Conservation (phyloP, 2,329 filamentous ascomycete species). For the Alternaria arbusti region DNA sequence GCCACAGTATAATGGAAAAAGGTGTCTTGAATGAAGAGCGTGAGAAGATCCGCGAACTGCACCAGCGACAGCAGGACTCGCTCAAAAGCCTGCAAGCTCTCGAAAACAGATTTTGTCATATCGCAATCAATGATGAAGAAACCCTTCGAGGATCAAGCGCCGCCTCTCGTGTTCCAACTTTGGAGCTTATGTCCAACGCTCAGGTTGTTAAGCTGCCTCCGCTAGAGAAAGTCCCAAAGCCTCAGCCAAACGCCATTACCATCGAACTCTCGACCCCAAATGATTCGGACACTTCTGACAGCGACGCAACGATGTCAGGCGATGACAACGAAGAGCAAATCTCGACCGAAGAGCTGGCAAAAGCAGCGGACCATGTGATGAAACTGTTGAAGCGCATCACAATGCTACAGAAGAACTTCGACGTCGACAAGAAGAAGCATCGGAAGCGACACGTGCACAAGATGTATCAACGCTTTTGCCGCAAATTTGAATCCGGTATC, state of each 20-base stretch:
- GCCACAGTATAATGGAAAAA: slow-evolving; percentile 21
- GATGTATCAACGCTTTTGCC: slow-evolving; percentile 33
- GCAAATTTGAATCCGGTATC: slow-evolving; percentile 27
- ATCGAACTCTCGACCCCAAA: neutral
- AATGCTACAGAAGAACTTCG: slow-evolving; percentile 21
- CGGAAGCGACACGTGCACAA: slow-evolving; percentile 25
- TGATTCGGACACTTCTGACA: slow-evolving; percentile 26
- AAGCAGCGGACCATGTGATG: slow-evolving; percentile 30
- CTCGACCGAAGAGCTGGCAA: slow-evolving; percentile 27
- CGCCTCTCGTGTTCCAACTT: slow-evolving; percentile 19
- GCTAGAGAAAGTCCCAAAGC: neutral
- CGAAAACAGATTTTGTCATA: slow-evolving; percentile 25
- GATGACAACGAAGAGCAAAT: slow-evolving; percentile 23
- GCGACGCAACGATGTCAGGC: slow-evolving; percentile 23
- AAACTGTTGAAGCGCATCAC: slow-evolving; percentile 27
- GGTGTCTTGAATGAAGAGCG: slow-evolving; percentile 25
- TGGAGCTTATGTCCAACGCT: slow-evolving; percentile 17
- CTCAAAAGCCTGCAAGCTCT: slow-evolving; percentile 26
- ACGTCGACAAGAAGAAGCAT: neutral
- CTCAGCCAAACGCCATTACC: neutral
- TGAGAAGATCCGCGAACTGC: slow-evolving; percentile 33
- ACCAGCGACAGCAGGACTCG: slow-evolving; percentile 36
- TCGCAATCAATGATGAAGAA: slow-evolving; percentile 22
- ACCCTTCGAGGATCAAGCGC: slow-evolving; percentile 15
- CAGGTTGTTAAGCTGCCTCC: neutral